Base-by-base conservation (phyloP, 2,329 filamentous ascomycete genomes). In the Xylariomycetidae sp. region DNA sequence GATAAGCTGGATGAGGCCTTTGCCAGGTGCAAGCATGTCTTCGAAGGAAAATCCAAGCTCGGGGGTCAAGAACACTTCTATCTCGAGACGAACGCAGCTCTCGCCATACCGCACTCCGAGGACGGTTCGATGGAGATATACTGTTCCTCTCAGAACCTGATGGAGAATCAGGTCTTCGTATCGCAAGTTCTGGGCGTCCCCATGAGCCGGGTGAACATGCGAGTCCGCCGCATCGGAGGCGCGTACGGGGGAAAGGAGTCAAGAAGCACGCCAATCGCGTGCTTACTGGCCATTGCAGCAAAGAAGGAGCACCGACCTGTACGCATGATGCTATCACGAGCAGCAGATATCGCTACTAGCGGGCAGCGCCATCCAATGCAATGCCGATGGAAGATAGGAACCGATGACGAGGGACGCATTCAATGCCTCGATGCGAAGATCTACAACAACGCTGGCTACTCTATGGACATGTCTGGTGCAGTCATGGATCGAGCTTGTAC, bases 21-120 rank as follows among this genome's bases (percentile, higher is more conserved):
- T 55, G 67, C 72, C 33, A 72, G 80, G 5, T 83, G 67, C 33
- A 88, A 95, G 50, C 76, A 92, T 54, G 71, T 94, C 14, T 88
- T 96, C 49, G 81, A 77, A 13, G 90, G 90, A 25, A 77, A 81
- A 1, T 76, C 82, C 2, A 75, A 88, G 33, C 92, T 96, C 77
- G 90, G 89, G 31, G 90, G 90, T 0, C 90, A 97, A 53, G 90
- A 97, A 57, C 89, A 96, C 55, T 96, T 96, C 56, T 96, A 96
- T 48, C 71, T 96, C 4, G 89, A 96, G 61, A 96, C 89, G 0
- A 80, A 94, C 42, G 88, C 87, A 4, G 84, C 81, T 38, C 60
- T 94, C 11, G 87, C 79, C 1, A 77, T 95, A 16, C 89, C 89
- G 0, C 94, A 94, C 56, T 77, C 74, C 0, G 89, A 95, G 58